Evolutionary conservation across 2,329 filamentous ascomycete genomes (phyloP), one percentile per base, ranked within the genome.

Genomic region (Erysiphe pulchra): DNA sequence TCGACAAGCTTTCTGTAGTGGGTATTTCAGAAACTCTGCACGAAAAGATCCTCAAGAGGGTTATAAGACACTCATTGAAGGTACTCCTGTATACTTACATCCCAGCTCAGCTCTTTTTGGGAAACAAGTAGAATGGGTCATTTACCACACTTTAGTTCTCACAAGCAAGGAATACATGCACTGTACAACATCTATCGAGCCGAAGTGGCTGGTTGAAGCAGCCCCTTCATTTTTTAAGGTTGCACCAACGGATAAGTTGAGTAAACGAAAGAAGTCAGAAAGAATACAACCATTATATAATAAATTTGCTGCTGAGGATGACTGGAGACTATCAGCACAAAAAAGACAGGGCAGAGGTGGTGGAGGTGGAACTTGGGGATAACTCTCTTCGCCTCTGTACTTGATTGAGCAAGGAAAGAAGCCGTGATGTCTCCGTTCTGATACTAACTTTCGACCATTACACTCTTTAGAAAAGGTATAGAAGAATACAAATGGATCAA

Each of bases 171-270:
- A 98, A 64, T 98, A 95, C 62, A 95, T 98, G 90, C 86, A 93
- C 57, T 82, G 75, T 58, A 90, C 85, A 13, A 93, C 84, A 3
- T 73, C 73, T 4, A 95, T 98, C 55, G 90, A 98, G 63, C 87
- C 90, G 9, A 93, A 92, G 57, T 80, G 75, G 75, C 71, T 98
- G 18, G 85, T 95, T 1, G 86, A 94, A 56, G 87, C 86, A 12
- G 90, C 92, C n/a, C 90, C 92, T 10, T 94, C 85, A 0, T 98
- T 95, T 66, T 98, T 95, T 75, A 93, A 92, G 70, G 84, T 95
- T 4, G 87, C 90, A 16, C 77, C 82, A 0, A 87, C 80, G 33
- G 84, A 94, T 58, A 69, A 74, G 47, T 62, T 98, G 56, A 87
- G 80, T 51, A 94, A 93, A 70, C 67, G 90, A 56, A 90, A 92